A percentile compares a stretch with the other conserved stretches of the same genome.
Evolutionary conservation across 1,139 yeast genomes (phyloP).

Genomic region (Sugiyamaella novakii): DNA sequence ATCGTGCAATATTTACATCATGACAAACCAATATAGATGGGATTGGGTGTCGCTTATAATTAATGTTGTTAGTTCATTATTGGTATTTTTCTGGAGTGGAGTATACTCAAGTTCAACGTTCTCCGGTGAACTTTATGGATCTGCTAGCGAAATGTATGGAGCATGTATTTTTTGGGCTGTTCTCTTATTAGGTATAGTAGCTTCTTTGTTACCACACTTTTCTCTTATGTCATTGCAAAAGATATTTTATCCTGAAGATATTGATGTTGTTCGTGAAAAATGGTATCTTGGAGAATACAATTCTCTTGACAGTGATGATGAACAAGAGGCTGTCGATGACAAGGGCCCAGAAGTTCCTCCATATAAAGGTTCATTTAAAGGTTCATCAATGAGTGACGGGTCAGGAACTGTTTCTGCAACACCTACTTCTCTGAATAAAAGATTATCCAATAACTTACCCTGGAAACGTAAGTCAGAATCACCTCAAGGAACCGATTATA

Average conservation of each 20-base stretch:
- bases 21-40: slow-evolving; percentile 89
- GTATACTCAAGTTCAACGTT: slow-evolving; percentile 69
- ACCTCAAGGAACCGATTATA: slow-evolving; percentile 17
- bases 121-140: slow-evolving; percentile 72
- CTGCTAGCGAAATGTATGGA: slow-evolving; percentile 75
- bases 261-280: slow-evolving; percentile 82
- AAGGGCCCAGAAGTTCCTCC: slow-evolving; percentile 12
- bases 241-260: slow-evolving; percentile 70
- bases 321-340: slow-evolving; percentile 5
- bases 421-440: slow-evolving; percentile 7
- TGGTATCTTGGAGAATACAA: slow-evolving; percentile 33
- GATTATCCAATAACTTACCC: slow-evolving; percentile 14
- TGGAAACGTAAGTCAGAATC: slow-evolving; percentile 18
- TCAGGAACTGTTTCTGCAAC: slow-evolving; percentile 3
- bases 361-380: slow-evolving; percentile 14
- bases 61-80: slow-evolving; percentile 61
- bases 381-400: slow-evolving; percentile 13
- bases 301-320: slow-evolving; percentile 14
- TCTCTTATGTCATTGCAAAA: slow-evolving; percentile 63
- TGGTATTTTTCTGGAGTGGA: slow-evolving; percentile 87
- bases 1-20: slow-evolving; percentile 76
- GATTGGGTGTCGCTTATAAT: slow-evolving; percentile 80
- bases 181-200: slow-evolving; percentile 66
- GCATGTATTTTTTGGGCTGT: slow-evolving; percentile 81
- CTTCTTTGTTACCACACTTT: slow-evolving; percentile 78